phyloP scores from a whole-genome alignment of 768 basidiomycete genomes.

The Coprinopsis sp. region DNA sequence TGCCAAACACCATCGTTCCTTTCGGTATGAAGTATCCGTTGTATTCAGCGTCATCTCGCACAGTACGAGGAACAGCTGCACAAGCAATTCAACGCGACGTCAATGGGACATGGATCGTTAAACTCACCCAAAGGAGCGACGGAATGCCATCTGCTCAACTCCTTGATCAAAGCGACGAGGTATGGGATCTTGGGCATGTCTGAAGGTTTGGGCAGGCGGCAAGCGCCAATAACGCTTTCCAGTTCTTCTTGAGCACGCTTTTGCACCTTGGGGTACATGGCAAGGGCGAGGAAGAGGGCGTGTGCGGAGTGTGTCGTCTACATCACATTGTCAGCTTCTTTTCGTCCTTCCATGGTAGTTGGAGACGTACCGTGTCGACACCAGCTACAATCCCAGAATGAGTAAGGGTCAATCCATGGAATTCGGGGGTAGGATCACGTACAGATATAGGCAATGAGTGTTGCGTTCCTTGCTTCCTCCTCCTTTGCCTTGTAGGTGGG shows the following conservation, averaged over 20 bases:
- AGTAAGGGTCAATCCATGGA: too few species aligned
- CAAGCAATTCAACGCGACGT: not conserved
- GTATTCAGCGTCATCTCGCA: slow-evolving; percentile 27
- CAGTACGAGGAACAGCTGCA: slow-evolving; percentile 3
- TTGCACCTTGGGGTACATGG: slow-evolving; percentile 14
- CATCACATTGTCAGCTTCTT: not conserved
- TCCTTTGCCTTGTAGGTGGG: too few species aligned
- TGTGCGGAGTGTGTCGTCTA: not conserved
- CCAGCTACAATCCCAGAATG: not conserved
- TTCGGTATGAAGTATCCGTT: slow-evolving; percentile 34
- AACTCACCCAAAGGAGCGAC: slow-evolving; percentile 9
- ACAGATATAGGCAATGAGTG: not conserved
- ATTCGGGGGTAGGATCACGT: not conserved
- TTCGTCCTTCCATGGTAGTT: not conserved
- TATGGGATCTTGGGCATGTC: slow-evolving; percentile 18
- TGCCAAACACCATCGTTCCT: slow-evolving; percentile 23
- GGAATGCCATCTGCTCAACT: slow-evolving; percentile 14
- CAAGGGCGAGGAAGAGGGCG: slow-evolving; percentile 15
- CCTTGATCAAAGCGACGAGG: slow-evolving; percentile 18
- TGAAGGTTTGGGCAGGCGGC: slow-evolving; percentile 18
- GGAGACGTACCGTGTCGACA: not conserved
- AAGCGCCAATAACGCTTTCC: slow-evolving; percentile 15
- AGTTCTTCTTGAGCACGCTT: slow-evolving; percentile 20
- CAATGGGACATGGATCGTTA: not conserved
- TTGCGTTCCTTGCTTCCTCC: not conserved